These are phyloP conservation scores for Macaranga tanarius DNA, from an alignment of 441 rosid genomes.

Conservation along the genomic window DNA sequence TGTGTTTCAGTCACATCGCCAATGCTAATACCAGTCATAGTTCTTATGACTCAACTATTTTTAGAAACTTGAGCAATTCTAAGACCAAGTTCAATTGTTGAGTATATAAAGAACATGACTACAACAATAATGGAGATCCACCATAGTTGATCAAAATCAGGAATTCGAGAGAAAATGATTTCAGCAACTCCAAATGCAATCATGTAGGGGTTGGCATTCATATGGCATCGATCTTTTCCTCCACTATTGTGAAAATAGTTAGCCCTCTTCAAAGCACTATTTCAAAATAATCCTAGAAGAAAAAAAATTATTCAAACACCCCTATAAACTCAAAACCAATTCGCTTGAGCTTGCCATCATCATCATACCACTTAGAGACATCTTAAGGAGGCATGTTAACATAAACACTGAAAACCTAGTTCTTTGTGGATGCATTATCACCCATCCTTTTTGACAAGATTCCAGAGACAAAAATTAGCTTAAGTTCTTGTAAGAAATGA, in stretches of 20 bases:
- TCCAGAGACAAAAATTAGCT: slow-evolving; percentile 4
- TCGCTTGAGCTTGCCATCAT: slow-evolving; percentile 67
- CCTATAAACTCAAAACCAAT: slow-evolving; percentile 5
- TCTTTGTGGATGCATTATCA: slow-evolving; percentile 37
- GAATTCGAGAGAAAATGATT: slow-evolving; percentile 79
- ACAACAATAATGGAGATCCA: slow-evolving; percentile 90
- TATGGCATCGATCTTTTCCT: slow-evolving; percentile 51
- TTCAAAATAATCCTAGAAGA: slow-evolving; percentile 9
- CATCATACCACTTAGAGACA: slow-evolving; percentile 61
- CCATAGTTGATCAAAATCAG: slow-evolving; percentile 78
- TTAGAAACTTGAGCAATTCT: slow-evolving; percentile 68
- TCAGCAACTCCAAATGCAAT: slow-evolving; percentile 68
- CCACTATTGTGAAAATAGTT: slow-evolving; percentile 65
- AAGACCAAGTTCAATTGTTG: slow-evolving; percentile 74
- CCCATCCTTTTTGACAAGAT: slow-evolving; percentile 48
- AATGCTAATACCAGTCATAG: slow-evolving; percentile 62
- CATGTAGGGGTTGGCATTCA: slow-evolving; percentile 79
- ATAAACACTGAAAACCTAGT: slow-evolving; percentile 42
- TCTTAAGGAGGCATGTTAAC: slow-evolving; percentile 31
- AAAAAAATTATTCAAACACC: too few species aligned
- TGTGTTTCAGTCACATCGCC: slow-evolving; percentile 60
- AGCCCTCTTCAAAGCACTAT: slow-evolving; percentile 81
- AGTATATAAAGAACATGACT: slow-evolving; percentile 86
- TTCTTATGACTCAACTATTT: slow-evolving; percentile 55
- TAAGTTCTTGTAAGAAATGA: too few species aligned